Evolutionary conservation across 2,329 filamentous ascomycete species (phyloP).

Genomic region (Paraconiothyrium brasiliense): DNA sequence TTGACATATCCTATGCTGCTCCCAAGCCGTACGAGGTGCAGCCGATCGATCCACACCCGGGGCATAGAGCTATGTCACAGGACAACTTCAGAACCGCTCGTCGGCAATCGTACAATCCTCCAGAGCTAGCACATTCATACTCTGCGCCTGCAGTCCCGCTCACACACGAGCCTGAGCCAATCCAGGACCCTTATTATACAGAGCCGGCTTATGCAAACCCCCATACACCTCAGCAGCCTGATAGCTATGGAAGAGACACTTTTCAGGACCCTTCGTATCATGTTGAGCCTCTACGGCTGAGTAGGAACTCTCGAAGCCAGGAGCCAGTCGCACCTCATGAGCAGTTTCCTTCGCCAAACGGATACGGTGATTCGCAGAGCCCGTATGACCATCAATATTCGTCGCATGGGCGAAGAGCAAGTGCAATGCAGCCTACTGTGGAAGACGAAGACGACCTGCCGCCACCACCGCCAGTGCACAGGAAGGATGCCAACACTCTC

Average conservation of each 20-base stretch:
- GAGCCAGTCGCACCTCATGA: conserved; percentile 39
- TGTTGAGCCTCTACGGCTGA: conserved; percentile 45
- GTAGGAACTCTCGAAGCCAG: conserved; percentile 34
- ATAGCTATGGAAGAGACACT: conserved; percentile 27
- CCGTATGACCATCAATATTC: conserved; percentile 53
- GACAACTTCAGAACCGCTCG: conserved; percentile 37
- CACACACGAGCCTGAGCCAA: conserved; percentile 31
- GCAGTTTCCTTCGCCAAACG: conserved; percentile 47
- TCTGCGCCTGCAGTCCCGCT: conserved; percentile 56
- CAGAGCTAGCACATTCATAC: conserved; percentile 53
- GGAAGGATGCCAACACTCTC: conserved; percentile 44
- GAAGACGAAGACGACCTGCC: conserved; percentile 70
- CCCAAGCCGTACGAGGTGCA: conserved; percentile 49
- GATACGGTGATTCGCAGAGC: conserved; percentile 31
- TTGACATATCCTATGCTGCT: conserved; percentile 49
- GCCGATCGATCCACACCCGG: conserved; percentile 33
- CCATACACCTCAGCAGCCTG: conserved; percentile 22
- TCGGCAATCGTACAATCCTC: conserved; percentile 34
- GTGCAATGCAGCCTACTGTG: conserved; percentile 68
- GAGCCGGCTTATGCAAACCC: conserved; percentile 20
- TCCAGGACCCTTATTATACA: conserved; percentile 31
- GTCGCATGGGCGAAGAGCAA: conserved; percentile 57
- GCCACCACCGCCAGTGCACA: conserved; percentile 51
- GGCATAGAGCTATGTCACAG: conserved; percentile 37
- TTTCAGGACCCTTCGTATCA: conserved; percentile 46